Conservation (phyloP, 73 alveolate genomes). For the Tetrahymena borealis region DNA sequence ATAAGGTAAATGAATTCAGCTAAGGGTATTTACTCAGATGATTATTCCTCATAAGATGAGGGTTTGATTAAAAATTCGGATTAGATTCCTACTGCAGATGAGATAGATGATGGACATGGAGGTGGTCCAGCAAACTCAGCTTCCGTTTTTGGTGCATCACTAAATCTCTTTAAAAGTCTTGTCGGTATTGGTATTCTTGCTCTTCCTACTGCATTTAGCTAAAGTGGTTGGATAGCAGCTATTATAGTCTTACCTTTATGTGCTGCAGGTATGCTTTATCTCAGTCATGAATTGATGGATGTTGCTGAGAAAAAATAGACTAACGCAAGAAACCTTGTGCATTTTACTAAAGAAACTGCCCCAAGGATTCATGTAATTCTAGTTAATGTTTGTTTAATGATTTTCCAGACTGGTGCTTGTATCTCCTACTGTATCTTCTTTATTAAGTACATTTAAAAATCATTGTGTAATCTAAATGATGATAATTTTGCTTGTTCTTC, state of each 20-base stretch:
- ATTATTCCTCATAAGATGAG: not conserved
- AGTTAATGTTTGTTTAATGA: not conserved
- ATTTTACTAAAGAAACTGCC: not conserved
- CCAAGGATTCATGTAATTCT: not conserved
- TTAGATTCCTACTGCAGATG: not conserved
- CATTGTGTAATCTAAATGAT: not conserved
- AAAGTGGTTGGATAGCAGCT: not conserved
- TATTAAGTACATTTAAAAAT: not conserved
- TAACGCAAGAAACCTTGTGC: not conserved
- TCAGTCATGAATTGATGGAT: not conserved
- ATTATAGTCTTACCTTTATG: not conserved
- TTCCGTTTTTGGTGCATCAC: not conserved
- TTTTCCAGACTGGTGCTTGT: not conserved
- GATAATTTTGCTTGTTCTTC: not conserved
- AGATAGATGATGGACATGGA: not conserved
- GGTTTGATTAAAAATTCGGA: not conserved
- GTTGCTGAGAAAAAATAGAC: not conserved
- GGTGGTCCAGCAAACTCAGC: not conserved
- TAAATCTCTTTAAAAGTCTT: not conserved
- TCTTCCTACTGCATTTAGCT: not conserved
- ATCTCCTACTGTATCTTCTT: not conserved
- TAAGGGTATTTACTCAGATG: not conserved
- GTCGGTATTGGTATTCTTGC: not conserved
- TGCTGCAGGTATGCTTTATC: not conserved
- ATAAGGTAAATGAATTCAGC: too few species aligned